These are phyloP conservation scores for Tuber borchii DNA, from an alignment of 495 filamentous ascomycete genomes.

Conservation along the genomic window DNA sequence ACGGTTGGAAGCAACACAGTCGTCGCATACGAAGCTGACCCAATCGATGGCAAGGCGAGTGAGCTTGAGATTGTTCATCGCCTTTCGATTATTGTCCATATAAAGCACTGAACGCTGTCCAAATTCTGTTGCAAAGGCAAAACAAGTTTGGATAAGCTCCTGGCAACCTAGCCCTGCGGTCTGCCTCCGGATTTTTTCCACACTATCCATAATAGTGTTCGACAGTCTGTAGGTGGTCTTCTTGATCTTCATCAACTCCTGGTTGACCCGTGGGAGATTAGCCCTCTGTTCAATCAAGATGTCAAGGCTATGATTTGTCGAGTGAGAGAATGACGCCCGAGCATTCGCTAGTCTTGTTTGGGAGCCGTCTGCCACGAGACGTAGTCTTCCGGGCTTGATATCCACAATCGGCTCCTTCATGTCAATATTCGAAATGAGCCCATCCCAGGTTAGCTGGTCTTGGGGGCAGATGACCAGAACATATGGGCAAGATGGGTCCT, in stretches of 20 bases:
- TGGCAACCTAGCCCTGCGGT: slow-evolving; percentile 80
- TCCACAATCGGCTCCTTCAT: slow-evolving; percentile 75
- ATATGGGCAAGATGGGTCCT: slow-evolving; percentile 72
- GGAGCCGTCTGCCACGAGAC: slow-evolving; percentile 83
- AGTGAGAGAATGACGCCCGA: slow-evolving; percentile 64
- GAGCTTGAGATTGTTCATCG: slow-evolving; percentile 93
- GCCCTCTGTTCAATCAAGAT: slow-evolving; percentile 87
- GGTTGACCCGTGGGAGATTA: slow-evolving; percentile 84
- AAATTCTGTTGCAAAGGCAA: slow-evolving; percentile 96
- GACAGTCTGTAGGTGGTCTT: slow-evolving; percentile 92
- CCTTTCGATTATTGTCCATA: slow-evolving; percentile 85
- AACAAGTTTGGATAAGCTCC: slow-evolving; percentile 96
- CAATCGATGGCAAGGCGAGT: slow-evolving; percentile 90
- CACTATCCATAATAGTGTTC: slow-evolving; percentile 99
- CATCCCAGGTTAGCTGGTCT: slow-evolving; percentile 69
- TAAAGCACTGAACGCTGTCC: slow-evolving; percentile 86
- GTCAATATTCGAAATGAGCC: slow-evolving; percentile 62
- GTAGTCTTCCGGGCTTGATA: slow-evolving; percentile 76
- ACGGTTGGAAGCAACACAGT: slow-evolving; percentile 87
- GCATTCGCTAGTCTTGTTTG: slow-evolving; percentile 71
- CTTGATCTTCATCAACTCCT: slow-evolving; percentile 88
- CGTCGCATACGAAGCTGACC: slow-evolving; percentile 96
- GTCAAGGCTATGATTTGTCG: slow-evolving; percentile 71
- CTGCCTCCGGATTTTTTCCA: slow-evolving; percentile 82
- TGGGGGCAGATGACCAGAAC: slow-evolving; percentile 79